Percentiles rank a stretch among this genome's conserved stretches.
These are phyloP conservation scores for Xylaria sp. DNA, from an alignment of 2,329 filamentous ascomycete species.

Conservation along the genomic window DNA sequence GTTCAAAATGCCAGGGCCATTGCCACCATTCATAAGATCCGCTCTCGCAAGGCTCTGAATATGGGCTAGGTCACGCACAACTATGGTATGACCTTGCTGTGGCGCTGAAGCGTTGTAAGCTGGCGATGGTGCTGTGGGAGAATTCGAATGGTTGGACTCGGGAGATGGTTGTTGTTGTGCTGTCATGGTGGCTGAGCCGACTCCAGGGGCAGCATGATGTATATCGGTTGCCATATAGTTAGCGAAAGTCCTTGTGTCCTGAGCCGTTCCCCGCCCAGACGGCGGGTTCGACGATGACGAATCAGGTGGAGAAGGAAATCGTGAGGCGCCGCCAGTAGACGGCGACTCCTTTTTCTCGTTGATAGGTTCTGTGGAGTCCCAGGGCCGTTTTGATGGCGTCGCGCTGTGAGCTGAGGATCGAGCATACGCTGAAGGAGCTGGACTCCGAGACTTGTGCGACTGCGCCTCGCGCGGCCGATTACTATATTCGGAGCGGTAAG, in stretches of 20 bases:
- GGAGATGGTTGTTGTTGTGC: slow-evolving; percentile 48
- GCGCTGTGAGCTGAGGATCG: slow-evolving; percentile 41
- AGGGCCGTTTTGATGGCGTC: slow-evolving; percentile 47
- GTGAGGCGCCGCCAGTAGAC: slow-evolving; percentile 56
- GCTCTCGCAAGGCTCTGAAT: slow-evolving; percentile 89
- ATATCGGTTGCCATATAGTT: slow-evolving; percentile 62
- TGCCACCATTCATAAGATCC: slow-evolving; percentile 70
- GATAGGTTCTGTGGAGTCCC: slow-evolving; percentile 45
- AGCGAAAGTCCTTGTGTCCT: slow-evolving; percentile 54
- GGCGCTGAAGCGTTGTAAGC: slow-evolving; percentile 53
- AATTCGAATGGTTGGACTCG: slow-evolving; percentile 45
- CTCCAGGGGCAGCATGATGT: slow-evolving; percentile 45
- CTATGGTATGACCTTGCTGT: slow-evolving; percentile 68
- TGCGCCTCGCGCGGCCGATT: slow-evolving; percentile 48
- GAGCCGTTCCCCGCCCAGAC: slow-evolving; percentile 52
- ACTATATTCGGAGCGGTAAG: slow-evolving; percentile 53
- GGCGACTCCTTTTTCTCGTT: slow-evolving; percentile 41
- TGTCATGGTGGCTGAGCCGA: slow-evolving; percentile 42
- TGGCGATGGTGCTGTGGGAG: slow-evolving; percentile 43
- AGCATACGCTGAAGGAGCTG: slow-evolving; percentile 40
- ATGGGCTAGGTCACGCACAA: slow-evolving; percentile 88
- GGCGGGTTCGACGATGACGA: slow-evolving; percentile 62
- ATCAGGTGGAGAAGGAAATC: slow-evolving; percentile 65
- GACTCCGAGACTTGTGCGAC: slow-evolving; percentile 44
- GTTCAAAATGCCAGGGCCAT: slow-evolving; percentile 60